A percentile compares a stretch with the other conserved stretches of the same genome.
Conservation (phyloP, 2,329 filamentous ascomycete species). For the Cladosporium halotolerans region DNA sequence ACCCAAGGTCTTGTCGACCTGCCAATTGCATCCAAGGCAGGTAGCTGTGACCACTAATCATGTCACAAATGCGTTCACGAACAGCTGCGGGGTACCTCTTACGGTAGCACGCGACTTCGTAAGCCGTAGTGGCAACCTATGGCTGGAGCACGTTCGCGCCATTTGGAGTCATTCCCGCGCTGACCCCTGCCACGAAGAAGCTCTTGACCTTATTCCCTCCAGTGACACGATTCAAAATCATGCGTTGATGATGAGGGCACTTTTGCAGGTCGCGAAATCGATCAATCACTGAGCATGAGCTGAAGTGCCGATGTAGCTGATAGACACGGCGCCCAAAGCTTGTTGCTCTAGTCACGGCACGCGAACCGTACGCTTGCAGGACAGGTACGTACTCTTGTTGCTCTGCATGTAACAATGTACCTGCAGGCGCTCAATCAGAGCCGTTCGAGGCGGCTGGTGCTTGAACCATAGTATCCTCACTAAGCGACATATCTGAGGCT, state of each 20-base stretch:
- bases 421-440: conserved; percentile 1
- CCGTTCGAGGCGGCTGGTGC: not conserved
- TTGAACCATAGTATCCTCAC: not conserved
- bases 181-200: not conserved
- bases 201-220: too few relatives aligned
- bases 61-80: not conserved
- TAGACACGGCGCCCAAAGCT: not conserved
- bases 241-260: too few relatives aligned
- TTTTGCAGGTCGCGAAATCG: too few relatives aligned
- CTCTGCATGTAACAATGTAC: conserved; percentile 9
- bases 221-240: too few relatives aligned
- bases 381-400: conserved; percentile 4
- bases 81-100: conserved; percentile 2
- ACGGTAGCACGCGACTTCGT: not conserved
- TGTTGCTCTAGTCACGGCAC: conserved; percentile 4
- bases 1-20: not conserved
- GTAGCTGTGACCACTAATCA: not conserved
- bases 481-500: conserved; percentile 3
- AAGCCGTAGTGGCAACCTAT: not conserved
- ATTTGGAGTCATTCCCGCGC: not conserved
- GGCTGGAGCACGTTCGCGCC: not conserved
- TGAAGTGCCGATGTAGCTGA: not conserved
- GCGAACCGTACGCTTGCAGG: not conserved
- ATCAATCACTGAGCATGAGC: too few relatives aligned
- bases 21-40: not conserved